Conservation (phyloP, 192 early-diverging fungal species). For the Phlyctochytrium arcticum region DNA sequence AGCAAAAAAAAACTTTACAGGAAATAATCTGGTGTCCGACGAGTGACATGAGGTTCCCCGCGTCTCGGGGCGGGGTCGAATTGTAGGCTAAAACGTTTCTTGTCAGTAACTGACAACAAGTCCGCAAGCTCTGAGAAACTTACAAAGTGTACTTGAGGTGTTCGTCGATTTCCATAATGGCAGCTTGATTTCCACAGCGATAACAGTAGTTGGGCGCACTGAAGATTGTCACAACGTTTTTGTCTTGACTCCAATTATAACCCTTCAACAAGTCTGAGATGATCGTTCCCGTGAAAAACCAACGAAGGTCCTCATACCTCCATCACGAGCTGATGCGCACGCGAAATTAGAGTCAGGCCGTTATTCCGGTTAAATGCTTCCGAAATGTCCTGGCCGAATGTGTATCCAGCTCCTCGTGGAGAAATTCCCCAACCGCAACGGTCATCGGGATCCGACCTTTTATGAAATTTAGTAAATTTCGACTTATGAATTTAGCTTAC, state of each 20-base stretch:
- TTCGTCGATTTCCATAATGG: constrained; percentile 99
- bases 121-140: constrained; percentile 63
- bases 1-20: constrained; percentile 75
- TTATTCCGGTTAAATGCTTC: constrained; percentile 85
- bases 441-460: constrained; percentile 93
- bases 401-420: constrained; percentile 95
- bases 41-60: constrained; percentile 97
- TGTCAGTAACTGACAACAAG: constrained; percentile 18
- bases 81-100: constrained; percentile 53
- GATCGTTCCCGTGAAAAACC: background rate
- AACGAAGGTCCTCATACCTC: constrained; percentile 50
- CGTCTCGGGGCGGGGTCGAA: constrained; percentile 97
- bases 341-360: constrained; percentile 92
- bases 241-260: constrained; percentile 98
- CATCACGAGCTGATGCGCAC: constrained; percentile 97
- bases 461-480: no score
- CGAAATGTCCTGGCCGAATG: constrained; percentile 93
- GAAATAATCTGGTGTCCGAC: constrained; percentile 98
- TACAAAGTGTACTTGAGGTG: constrained; percentile 98
- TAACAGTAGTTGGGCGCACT: constrained; percentile 99
- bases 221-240: constrained; percentile 98
- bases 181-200: constrained; percentile 98
- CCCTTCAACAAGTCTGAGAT: constrained; percentile 51
- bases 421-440: constrained; percentile 88
- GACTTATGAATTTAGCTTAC: no score